Evolutionary conservation across 2,329 filamentous ascomycete species (phyloP).

Genomic region (Fusarium xyrophilum): DNA sequence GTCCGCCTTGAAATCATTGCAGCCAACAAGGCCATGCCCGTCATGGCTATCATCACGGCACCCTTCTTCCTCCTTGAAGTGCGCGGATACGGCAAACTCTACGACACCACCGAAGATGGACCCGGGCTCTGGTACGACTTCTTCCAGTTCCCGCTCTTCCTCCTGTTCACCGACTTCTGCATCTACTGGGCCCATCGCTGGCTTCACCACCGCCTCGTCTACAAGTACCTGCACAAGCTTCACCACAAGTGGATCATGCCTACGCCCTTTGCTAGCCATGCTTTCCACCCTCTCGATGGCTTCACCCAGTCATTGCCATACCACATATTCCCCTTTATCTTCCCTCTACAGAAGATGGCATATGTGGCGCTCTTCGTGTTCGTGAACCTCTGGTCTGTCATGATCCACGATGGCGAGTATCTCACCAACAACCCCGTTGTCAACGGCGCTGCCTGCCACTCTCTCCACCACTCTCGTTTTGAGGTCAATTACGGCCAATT

Average conservation of each 20-base stretch:
- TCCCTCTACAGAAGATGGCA: slow-evolving; percentile 89
- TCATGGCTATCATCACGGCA: slow-evolving; percentile 82
- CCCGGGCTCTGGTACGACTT: slow-evolving; percentile 80
- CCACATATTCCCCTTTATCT: slow-evolving; percentile 90
- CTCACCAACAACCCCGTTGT: slow-evolving; percentile 88
- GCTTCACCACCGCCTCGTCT: slow-evolving; percentile 76
- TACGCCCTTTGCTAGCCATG: slow-evolving; percentile 88
- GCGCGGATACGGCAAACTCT: slow-evolving; percentile 84
- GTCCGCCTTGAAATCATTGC: slow-evolving; percentile 85
- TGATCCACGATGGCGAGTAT: slow-evolving; percentile 97
- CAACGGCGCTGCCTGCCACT: slow-evolving; percentile 93
- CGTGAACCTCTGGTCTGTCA: slow-evolving; percentile 95
- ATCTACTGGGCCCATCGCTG: slow-evolving; percentile 93
- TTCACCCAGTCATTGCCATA: slow-evolving; percentile 89
- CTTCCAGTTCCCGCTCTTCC: slow-evolving; percentile 85
- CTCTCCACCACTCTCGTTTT: slow-evolving; percentile 69
- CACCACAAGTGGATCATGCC: slow-evolving; percentile 99
- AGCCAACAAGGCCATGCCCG: slow-evolving; percentile 76
- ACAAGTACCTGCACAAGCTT: slow-evolving; percentile 92
- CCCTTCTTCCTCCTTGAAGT: slow-evolving; percentile 85
- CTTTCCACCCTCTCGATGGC: slow-evolving; percentile 94
- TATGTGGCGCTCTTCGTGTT: slow-evolving; percentile 88
- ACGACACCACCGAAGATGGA: slow-evolving; percentile 78
- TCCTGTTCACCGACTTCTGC: slow-evolving; percentile 85
- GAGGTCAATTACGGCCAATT: slow-evolving; percentile 88